Evolutionary conservation across 75 land plant genomes (phyloP).

Genomic region (Cupressus sempervirens): DNA sequence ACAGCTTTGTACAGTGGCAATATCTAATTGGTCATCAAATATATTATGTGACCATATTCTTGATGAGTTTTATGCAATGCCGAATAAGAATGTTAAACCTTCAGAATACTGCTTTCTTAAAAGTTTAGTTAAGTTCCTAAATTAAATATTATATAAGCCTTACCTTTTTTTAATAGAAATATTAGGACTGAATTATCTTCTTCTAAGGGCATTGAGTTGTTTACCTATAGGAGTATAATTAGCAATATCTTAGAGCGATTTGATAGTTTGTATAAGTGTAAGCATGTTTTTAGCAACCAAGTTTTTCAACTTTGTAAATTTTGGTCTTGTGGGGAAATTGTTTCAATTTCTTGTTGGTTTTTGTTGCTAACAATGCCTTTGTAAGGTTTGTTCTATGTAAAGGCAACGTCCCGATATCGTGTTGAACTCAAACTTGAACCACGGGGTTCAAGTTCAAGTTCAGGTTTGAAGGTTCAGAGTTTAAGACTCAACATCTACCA

Average conservation of each 20-base stretch:
- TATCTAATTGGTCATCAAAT: not conserved
- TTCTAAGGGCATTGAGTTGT: not conserved
- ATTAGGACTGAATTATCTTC: not conserved
- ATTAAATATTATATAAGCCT: not conserved
- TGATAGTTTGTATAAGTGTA: not conserved
- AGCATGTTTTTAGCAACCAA: too few species aligned
- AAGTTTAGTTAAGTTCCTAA: not conserved
- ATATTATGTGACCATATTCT: not conserved
- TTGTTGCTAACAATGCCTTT: too few species aligned
- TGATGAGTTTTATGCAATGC: not conserved
- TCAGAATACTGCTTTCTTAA: not conserved
- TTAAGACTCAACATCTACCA: too few species aligned
- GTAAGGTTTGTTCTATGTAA: too few species aligned
- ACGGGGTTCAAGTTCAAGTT: too few species aligned
- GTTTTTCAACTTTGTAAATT: too few species aligned
- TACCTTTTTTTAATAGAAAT: not conserved
- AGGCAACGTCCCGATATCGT: too few species aligned
- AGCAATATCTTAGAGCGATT: not conserved
- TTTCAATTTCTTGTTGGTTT: too few species aligned
- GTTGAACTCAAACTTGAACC: too few species aligned
- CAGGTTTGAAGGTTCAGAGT: too few species aligned
- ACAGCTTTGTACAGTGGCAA: not conserved
- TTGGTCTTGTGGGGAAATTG: too few species aligned
- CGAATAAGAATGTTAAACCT: not conserved
- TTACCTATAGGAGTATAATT: not conserved